Base-by-base conservation (phyloP, 139 green algal species). In the Ettlia oleoabundans region DNA sequence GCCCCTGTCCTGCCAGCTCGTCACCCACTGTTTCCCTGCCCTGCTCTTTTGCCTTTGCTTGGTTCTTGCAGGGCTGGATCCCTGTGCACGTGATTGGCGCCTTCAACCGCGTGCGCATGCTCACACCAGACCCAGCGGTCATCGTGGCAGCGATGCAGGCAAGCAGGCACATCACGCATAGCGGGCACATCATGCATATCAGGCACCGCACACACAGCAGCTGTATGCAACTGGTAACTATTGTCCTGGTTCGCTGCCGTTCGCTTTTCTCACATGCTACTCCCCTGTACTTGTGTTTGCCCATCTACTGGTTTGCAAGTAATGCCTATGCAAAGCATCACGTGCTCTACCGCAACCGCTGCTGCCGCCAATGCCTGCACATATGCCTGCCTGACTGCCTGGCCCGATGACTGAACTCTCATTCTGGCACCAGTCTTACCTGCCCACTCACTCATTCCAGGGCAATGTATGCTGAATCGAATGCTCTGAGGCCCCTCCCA, bases 101-200 rank as follows among this genome's bases (percentile, higher is more conserved):
- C 52, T 99, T 99, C 89, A 98, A 98, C 88, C 87, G 96, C 32
- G 95, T 99, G 65, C 87, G 92, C 72, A 96, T 98, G 92, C 88
- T 99, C 51, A 98, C 94, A 3, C 89, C 91, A 2, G 95, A 99
- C 82, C 80, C 86, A 35, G 85, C 88, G 2, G 76, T 98, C 19
- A 94, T 98, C 41, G 53, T 93, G 7, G 89, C 93, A 33, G 88
- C 90, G 0, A 79, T 98, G 52, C 10, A 79, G 79, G 79, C 47
- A 58, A 58, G 47, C 47, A n/a, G n/a, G n/a, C n/a, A n/a, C n/a
- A n/a, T n/a, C n/a, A n/a, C n/a, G n/a, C n/a, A n/a, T n/a, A n/a
- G n/a, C n/a, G n/a, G n/a, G n/a, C n/a, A n/a, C n/a, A n/a, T n/a
- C n/a, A n/a, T n/a, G n/a, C n/a, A n/a, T n/a, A n/a, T n/a, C n/a